Base-by-base conservation (phyloP, 495 filamentous ascomycete species). In the Hypoxylon perforatum region DNA sequence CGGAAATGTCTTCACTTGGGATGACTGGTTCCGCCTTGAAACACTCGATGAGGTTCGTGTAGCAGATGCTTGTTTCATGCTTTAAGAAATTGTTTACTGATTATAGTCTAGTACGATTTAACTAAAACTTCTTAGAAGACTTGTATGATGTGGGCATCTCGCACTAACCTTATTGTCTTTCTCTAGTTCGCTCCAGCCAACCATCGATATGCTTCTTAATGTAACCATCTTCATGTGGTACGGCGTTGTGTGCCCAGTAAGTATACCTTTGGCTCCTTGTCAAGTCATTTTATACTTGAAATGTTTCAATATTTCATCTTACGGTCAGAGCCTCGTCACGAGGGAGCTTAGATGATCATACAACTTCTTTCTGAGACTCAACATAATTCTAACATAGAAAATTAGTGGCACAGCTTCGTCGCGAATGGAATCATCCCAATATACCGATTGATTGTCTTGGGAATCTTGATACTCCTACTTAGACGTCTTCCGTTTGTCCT, bases 21-120 rank as follows among this genome's bases (percentile, higher is more conserved):
- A 87, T 80, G 94, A 97, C 77, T 96, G 92, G 93, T 97, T 96
- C 77, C 91, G 94, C 1, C 81, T 94, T 0, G 91, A 91, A 74
- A 97, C 93, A 1, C 79, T 91, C 61, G 93, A 96, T 73, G 94
- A 97, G 71, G 69, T 72, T 39, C 28, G 69, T 69, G 12, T 70
- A 2, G 10, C 19, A 5, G 11, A 33, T 44, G 18, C 28, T 11
- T 1, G 14, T 15, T 14, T 1, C 25, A 44, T 49, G 19, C 14
- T 1, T 11, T 17, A 10, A 14, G 22, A 22, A 19, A 2, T 30
- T 6, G 1, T 55, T 46, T 52, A 36, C 66, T 69, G 61, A 69
- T 25, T 9, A 1, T 4, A n/a, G 12, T 18, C 25, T 17, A 69
- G 66, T 69, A 69, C 52, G 59, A 12, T 36, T 17, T 11, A 10